Conservation (phyloP, 163 green algal species). For the Scenedesmus sp. region DNA sequence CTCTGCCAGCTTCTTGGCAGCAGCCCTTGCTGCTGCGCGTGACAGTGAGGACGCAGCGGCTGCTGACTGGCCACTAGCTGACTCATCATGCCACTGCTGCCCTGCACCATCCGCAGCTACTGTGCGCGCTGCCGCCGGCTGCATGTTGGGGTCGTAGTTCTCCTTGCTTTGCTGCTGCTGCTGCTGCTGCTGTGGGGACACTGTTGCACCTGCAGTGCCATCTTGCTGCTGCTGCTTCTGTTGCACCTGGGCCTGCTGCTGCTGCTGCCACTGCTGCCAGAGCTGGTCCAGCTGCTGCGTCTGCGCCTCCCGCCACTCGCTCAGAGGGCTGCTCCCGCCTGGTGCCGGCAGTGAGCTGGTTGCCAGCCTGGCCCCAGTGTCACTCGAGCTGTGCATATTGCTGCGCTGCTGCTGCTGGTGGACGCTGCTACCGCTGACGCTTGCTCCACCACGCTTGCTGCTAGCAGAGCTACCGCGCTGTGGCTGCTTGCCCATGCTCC, state of each 20-base stretch:
- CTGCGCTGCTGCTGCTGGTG: background rate
- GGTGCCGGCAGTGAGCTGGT: background rate
- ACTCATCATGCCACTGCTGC: background rate
- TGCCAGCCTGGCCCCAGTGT: background rate
- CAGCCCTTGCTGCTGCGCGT: conserved; percentile 1
- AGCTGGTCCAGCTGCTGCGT: conserved; percentile 30
- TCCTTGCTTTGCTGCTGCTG: conserved; percentile 6
- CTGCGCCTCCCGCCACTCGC: conserved; percentile 16
- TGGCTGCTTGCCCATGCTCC: background rate
- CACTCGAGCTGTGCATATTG: background rate
- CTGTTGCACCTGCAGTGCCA: background rate
- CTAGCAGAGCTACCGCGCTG: background rate
- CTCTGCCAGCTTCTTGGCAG: background rate
- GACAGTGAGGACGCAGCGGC: background rate
- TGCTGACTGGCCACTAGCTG: background rate
- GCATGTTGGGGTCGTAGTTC: background rate
- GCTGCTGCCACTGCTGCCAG: conserved; percentile 36
- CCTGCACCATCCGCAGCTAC: background rate
- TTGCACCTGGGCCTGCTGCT: conserved; percentile 27
- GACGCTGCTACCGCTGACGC: background rate
- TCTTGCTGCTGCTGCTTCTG: background rate
- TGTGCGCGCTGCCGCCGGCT: background rate
- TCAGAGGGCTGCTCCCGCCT: conserved; percentile 5
- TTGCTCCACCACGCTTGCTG: background rate
- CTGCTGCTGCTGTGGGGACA: background rate